Evolutionary conservation across 495 filamentous ascomycete species (phyloP).

Genomic region (Talaromyces proteolyticus): DNA sequence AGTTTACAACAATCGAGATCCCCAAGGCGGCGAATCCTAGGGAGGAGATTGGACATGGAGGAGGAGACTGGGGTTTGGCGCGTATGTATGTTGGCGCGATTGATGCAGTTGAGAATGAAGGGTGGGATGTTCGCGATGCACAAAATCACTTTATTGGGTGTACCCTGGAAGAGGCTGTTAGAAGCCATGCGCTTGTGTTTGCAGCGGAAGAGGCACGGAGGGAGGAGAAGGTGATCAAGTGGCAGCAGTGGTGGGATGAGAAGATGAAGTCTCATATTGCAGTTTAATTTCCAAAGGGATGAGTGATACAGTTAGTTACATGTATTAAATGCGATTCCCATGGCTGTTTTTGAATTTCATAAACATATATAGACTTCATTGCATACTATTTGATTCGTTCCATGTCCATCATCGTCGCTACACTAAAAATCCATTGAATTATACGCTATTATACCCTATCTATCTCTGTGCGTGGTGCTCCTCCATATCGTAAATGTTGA

Average conservation of each 20-base stretch:
- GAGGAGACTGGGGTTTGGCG: slow-evolving; percentile 78
- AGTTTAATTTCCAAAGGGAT: slow-evolving; percentile 2
- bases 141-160: slow-evolving; percentile 75
- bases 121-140: slow-evolving; percentile 61
- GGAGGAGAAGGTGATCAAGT: slow-evolving; percentile 63
- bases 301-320: too few relatives aligned
- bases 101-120: slow-evolving; percentile 66
- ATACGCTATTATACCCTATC: slow-evolving; percentile 8
- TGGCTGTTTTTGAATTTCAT: not conserved
- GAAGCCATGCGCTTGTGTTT: slow-evolving; percentile 91
- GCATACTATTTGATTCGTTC: not conserved
- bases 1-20: slow-evolving; percentile 19
- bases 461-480: not conserved
- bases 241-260: slow-evolving; percentile 72
- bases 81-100: slow-evolving; percentile 76
- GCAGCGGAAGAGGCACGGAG: slow-evolving; percentile 83
- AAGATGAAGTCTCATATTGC: slow-evolving; percentile 22
- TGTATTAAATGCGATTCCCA: not conserved
- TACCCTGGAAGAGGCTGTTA: slow-evolving; percentile 74
- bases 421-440: not conserved
- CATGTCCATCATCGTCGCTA: not conserved
- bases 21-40: slow-evolving; percentile 26
- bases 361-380: not conserved
- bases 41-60: slow-evolving; percentile 58
- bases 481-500: slow-evolving; percentile 3